Evolutionary conservation across 2,329 filamentous ascomycete genomes (phyloP), one percentile per base, ranked within the genome.

Genomic region (Sclerotinia nivalis): DNA sequence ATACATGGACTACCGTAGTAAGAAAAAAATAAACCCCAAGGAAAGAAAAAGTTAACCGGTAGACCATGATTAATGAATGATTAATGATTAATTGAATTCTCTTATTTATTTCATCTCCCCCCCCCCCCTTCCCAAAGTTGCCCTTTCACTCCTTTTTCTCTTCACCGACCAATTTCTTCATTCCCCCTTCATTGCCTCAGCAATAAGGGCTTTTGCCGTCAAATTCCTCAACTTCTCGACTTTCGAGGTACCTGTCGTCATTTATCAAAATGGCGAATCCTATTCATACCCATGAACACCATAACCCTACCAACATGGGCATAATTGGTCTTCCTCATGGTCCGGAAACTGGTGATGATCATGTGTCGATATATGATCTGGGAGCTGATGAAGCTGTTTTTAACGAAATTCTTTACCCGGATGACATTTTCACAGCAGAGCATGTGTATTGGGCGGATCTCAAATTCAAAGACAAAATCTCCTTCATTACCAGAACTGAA

Each of bases 381-480:
- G 65, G 67, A 8, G 67, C 71, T 70, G 89, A 91, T 78, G 83
- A 83, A 72, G 84, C 83, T 55, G 85, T 90, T 75, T 97, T 97
- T 83, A 86, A 91, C 76, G 88, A 90, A 74, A 84, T 97, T 70
- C 91, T 96, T 69, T 91, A 92, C 69, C 95, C 95, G 2, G 92
- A 96, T 78, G 95, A 98, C 82, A 91, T 89, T 73, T 97, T 95
- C 82, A 92, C 91, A 69, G 81, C 86, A 69, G 88, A 94, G 28
- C 95, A 95, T 72, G 86, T 88, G 74, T 98, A 98, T 86, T 98
- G 94, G 94, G 95, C 94, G 47, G 95, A 97, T 79, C 84, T 98
- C 76, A 89, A 90, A 28, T 78, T 93, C 65, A 76, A 80, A 71
- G 82, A 95, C 83, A 89, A 92, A 72, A 79, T 92, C 77, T 84